These are phyloP conservation scores for Trichoderma atrobrunneum DNA, from an alignment of 2,329 filamentous ascomycete genomes.

Conservation along the genomic window DNA sequence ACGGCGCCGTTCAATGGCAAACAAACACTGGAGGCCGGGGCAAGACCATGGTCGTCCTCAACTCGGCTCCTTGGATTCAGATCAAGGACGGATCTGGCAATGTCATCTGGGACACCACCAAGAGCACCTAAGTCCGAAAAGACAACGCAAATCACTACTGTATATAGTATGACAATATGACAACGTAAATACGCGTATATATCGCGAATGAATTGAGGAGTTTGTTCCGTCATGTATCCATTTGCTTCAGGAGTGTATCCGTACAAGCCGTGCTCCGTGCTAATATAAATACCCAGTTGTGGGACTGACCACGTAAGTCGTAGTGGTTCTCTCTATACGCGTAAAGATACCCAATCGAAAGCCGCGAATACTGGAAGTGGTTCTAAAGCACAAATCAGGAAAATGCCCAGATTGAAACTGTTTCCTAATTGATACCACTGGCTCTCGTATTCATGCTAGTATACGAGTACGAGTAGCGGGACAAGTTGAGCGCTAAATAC, in stretches of 20 bases:
- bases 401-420: not conserved
- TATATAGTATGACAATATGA: not conserved
- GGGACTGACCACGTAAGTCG: not conserved
- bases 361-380: not conserved
- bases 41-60: conserved; percentile 18
- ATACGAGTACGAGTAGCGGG: not conserved
- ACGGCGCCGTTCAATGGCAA: conserved; percentile 18
- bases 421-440: not conserved
- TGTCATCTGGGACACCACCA: conserved; percentile 24
- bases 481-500: not conserved
- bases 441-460: not conserved
- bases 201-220: not conserved
- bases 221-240: not conserved
- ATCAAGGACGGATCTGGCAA: conserved; percentile 21
- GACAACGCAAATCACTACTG: not conserved
- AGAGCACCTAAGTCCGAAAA: conserved; percentile 6
- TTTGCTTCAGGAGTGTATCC: not conserved
- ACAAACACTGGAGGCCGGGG: conserved; percentile 20
- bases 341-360: not conserved
- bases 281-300: not conserved
- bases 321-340: not conserved
- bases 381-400: not conserved
- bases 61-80: conserved; percentile 23
- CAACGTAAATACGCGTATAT: not conserved
- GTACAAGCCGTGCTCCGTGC: not conserved